These are phyloP conservation scores for Gnomoniopsis sp. DNA, from an alignment of 2,329 filamentous ascomycete genomes.

Conservation along the genomic window DNA sequence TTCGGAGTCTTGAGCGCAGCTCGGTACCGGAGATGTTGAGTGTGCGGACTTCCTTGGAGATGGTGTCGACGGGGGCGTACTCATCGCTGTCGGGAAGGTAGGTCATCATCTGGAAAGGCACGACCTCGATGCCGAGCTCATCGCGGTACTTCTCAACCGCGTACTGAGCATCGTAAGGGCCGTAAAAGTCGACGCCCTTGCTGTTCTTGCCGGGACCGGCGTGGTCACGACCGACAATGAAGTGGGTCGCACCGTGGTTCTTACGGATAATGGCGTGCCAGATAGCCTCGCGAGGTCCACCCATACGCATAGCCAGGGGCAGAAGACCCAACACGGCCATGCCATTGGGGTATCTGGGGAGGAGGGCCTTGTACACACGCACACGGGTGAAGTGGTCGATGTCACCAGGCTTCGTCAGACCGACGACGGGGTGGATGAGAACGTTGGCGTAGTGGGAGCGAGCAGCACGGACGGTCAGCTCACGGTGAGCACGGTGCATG, in stretches of 20 bases:
- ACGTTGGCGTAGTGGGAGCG: constrained; percentile 97
- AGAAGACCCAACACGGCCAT: constrained; percentile 97
- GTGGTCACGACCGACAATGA: constrained; percentile 98
- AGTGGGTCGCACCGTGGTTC: constrained; percentile 98
- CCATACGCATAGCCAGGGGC: constrained; percentile 98
- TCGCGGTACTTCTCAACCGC: constrained; percentile 94
- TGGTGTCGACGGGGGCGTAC: constrained; percentile 91
- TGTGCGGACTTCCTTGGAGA: constrained; percentile 77
- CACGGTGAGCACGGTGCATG: constrained; percentile 98
- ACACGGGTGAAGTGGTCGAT: constrained; percentile 99
- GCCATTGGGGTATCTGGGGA: constrained; percentile 96
- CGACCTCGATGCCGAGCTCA: constrained; percentile 97
- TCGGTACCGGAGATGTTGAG: constrained; percentile 86
- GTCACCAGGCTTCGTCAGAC: constrained; percentile 97
- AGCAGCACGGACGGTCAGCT: constrained; percentile 94
- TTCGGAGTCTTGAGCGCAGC: constrained; percentile 86
- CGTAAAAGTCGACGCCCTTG: constrained; percentile 95
- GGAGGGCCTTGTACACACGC: constrained; percentile 94
- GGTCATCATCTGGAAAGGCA: constrained; percentile 99
- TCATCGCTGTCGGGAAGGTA: constrained; percentile 97
- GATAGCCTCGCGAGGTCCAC: constrained; percentile 94
- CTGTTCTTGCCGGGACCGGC: constrained; percentile 98
- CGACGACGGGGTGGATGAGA: constrained; percentile 97
- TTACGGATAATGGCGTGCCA: constrained; percentile 99
- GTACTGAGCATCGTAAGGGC: constrained; percentile 94